A percentile compares a stretch with the other conserved stretches of the same genome.
Evolutionary conservation across 352 stramenopile species (phyloP).

Genomic region (Pythium insidiosum): DNA sequence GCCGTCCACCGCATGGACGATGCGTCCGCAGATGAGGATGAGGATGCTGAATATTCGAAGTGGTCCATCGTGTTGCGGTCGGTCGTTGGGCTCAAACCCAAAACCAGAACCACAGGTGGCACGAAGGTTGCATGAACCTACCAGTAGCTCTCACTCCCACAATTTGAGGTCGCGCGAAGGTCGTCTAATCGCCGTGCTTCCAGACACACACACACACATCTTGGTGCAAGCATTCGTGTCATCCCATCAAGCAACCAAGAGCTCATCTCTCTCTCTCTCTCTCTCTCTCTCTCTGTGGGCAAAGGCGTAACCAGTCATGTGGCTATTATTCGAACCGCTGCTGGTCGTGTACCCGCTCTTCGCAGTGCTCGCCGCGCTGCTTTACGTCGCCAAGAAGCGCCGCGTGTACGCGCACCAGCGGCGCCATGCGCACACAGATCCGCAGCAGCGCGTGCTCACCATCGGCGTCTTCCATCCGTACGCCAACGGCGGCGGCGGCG

Average conservation of each 20-base stretch:
- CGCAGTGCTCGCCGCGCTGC: slow-evolving; percentile 8
- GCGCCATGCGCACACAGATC: slow-evolving; percentile 13
- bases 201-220: no score
- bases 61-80: no score
- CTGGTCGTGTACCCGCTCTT: slow-evolving; percentile 19
- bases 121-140: slow-evolving; percentile 4
- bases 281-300: background rate
- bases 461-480: slow-evolving; percentile 94
- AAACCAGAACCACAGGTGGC: background rate
- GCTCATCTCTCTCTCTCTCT: slow-evolving; percentile 9
- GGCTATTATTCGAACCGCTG: no score
- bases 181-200: no score
- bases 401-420: slow-evolving; percentile 29
- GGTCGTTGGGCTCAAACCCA: no score
- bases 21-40: no score
- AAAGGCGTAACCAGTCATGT: no score
- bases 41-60: no score
- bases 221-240: no score
- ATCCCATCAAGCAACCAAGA: no score
- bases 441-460: slow-evolving; percentile 19
- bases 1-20: no score
- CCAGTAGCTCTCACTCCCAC: slow-evolving; percentile 2
- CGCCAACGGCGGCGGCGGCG: slow-evolving; percentile 93
- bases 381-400: slow-evolving; percentile 33
- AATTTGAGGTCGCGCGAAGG: slow-evolving; percentile 8